Evolutionary conservation across 345 rosid species (phyloP).

Genomic region (Lagerstroemia speciosa): DNA sequence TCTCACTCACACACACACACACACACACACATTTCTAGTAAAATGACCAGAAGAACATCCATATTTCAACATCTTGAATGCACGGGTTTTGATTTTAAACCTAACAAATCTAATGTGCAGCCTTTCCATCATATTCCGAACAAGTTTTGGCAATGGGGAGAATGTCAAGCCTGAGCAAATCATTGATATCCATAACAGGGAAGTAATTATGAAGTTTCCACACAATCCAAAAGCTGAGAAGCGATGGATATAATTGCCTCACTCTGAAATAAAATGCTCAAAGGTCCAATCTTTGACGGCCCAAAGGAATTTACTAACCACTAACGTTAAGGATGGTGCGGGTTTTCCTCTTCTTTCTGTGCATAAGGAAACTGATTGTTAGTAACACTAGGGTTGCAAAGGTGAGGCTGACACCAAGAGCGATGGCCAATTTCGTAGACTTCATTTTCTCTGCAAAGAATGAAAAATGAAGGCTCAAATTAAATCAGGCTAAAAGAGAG

Average conservation of each 20-base stretch:
- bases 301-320: conserved; percentile 31
- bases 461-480: neutral
- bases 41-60: too few relatives aligned
- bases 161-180: too few relatives aligned
- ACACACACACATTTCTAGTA: too few relatives aligned
- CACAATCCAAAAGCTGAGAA: too few relatives aligned
- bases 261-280: neutral
- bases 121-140: neutral
- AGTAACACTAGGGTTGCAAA: conserved; percentile 39
- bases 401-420: conserved; percentile 61
- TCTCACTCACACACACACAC: too few relatives aligned
- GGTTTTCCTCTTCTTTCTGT: conserved; percentile 34
- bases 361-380: conserved; percentile 45
- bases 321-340: conserved; percentile 32
- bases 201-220: too few relatives aligned
- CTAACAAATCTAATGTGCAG: too few relatives aligned
- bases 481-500: neutral
- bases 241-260: neutral
- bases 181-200: too few relatives aligned
- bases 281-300: neutral
- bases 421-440: conserved; percentile 56
- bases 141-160: neutral
- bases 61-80: too few relatives aligned
- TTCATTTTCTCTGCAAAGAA: conserved; percentile 32
- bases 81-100: too few relatives aligned